These are phyloP conservation scores for Helotiales sp. DNA, from an alignment of 2,329 filamentous ascomycete genomes.

Conservation along the genomic window DNA sequence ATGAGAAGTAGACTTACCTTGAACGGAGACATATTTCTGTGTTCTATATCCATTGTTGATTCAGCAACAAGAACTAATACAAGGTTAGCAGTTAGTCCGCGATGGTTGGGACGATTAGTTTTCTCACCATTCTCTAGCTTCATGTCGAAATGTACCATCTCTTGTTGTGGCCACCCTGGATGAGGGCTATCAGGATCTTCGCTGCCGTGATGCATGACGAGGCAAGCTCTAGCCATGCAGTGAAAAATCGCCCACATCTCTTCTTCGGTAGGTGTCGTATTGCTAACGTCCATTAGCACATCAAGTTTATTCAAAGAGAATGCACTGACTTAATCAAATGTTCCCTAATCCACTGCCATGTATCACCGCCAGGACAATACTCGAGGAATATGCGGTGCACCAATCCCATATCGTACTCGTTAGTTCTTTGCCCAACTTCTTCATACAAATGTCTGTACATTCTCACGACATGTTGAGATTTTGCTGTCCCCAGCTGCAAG, in stretches of 20 bases:
- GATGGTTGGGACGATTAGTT: background rate
- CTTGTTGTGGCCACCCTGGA: constrained; percentile 1
- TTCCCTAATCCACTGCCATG: background rate
- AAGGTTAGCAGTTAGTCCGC: background rate
- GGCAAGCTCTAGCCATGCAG: constrained; percentile 18
- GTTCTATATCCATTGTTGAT: constrained; percentile 11
- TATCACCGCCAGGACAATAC: constrained; percentile 23
- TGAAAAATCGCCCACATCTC: constrained; percentile 25
- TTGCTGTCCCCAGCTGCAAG: constrained; percentile 1
- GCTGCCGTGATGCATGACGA: constrained; percentile 20
- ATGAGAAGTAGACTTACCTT: constrained; percentile 2
- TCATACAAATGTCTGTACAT: constrained; percentile 26
- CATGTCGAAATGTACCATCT: constrained; percentile 25
- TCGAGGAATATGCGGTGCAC: constrained; percentile 29
- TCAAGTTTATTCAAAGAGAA: background rate
- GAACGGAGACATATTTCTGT: constrained; percentile 11
- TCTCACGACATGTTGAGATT: constrained; percentile 18
- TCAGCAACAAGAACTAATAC: constrained; percentile 15
- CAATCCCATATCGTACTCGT: constrained; percentile 8
- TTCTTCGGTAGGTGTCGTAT: background rate
- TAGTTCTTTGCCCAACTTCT: constrained; percentile 16
- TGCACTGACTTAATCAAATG: background rate
- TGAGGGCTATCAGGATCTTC: constrained; percentile 4
- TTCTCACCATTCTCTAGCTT: constrained; percentile 20
- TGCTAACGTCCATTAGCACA: background rate